Conservation (phyloP, 2,329 filamentous ascomycete species). For the Aspergillus sp. region DNA sequence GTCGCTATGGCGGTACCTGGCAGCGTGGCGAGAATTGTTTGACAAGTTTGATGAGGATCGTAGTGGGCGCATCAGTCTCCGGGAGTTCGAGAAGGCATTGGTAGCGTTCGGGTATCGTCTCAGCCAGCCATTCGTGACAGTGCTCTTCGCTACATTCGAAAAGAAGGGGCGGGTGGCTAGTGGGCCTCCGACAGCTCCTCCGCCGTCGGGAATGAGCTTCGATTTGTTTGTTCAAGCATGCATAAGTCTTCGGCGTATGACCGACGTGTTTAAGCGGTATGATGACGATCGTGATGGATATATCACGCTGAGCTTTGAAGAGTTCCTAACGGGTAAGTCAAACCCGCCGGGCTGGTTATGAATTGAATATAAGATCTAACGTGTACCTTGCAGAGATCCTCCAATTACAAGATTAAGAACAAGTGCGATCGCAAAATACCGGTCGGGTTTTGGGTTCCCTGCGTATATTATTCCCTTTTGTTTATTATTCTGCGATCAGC, state of each 20-base stretch:
- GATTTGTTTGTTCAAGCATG: constrained; percentile 97
- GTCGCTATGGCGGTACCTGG: constrained; percentile 92
- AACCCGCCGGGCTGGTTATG: background rate
- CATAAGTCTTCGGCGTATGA: constrained; percentile 97
- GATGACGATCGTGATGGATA: constrained; percentile 96
- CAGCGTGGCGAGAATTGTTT: constrained; percentile 90
- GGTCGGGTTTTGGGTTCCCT: background rate
- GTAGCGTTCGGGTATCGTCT: constrained; percentile 92
- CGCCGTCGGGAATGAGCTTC: constrained; percentile 72
- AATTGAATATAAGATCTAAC: background rate
- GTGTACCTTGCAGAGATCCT: constrained; percentile 30
- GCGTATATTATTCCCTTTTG: background rate
- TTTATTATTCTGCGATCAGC: background rate
- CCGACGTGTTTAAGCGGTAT: constrained; percentile 98
- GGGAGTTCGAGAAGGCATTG: constrained; percentile 87
- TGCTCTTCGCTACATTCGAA: constrained; percentile 88
- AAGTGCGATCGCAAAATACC: background rate
- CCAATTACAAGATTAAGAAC: constrained; percentile 35
- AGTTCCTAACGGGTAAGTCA: constrained; percentile 65
- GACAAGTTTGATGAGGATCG: constrained; percentile 90
- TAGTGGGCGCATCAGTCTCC: constrained; percentile 79
- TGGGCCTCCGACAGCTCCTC: constrained; percentile 30
- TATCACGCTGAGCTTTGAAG: constrained; percentile 78
- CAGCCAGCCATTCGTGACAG: constrained; percentile 75
- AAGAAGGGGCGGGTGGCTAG: constrained; percentile 48